Conservation (phyloP, 306 rosid genomes). For the Dalbergia cultrata region DNA sequence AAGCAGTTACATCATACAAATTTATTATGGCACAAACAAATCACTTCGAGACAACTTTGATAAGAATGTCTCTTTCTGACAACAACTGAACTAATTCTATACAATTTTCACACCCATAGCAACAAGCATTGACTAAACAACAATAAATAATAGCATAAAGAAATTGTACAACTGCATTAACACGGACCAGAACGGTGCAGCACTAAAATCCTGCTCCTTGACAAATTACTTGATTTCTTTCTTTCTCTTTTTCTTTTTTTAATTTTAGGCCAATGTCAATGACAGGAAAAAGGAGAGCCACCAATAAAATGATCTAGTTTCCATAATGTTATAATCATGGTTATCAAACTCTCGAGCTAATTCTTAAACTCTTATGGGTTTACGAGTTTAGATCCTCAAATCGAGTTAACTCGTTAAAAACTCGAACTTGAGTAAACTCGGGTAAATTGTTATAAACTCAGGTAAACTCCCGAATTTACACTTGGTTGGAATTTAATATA, state of each 20-base stretch:
- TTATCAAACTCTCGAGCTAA: too few relatives aligned
- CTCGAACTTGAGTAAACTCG: too few relatives aligned
- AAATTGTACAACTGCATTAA: slow-evolving; percentile 23
- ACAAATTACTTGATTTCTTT: background rate
- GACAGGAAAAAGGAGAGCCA: slow-evolving; percentile 12
- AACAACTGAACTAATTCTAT: slow-evolving; percentile 12
- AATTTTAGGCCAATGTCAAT: slow-evolving; percentile 24
- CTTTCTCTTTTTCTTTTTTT: background rate
- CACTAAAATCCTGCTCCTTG: slow-evolving; percentile 28
- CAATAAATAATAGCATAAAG: slow-evolving; percentile 11
- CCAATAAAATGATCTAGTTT: slow-evolving; percentile 3
- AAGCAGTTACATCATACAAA: slow-evolving; percentile 24
- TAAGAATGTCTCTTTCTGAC: background rate
- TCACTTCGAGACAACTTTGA: slow-evolving; percentile 28
- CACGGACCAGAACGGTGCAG: background rate
- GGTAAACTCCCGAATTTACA: too few relatives aligned
- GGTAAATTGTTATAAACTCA: too few relatives aligned
- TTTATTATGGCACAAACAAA: slow-evolving; percentile 30
- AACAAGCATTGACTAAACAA: slow-evolving; percentile 22
- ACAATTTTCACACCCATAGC: slow-evolving; percentile 18
- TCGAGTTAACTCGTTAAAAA: too few relatives aligned
- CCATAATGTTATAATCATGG: slow-evolving; percentile 6
- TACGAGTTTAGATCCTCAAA: too few relatives aligned
- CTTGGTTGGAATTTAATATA: too few relatives aligned
- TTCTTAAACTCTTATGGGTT: too few relatives aligned